phyloP scores from a whole-genome alignment of 2,329 filamentous ascomycete species.

The Apiospora hydei region DNA sequence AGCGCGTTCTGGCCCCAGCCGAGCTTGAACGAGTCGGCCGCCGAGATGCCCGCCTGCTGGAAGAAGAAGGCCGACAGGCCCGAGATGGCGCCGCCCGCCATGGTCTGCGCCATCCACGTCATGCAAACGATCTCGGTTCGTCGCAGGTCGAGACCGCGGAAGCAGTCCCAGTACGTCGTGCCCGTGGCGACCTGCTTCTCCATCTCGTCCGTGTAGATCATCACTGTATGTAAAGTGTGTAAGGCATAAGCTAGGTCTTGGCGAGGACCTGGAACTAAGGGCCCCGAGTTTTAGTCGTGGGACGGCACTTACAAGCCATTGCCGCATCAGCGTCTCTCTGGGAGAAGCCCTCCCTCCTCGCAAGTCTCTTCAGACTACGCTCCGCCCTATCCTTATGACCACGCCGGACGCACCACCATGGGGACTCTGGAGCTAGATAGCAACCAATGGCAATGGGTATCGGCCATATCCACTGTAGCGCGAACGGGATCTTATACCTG shows the following conservation, averaged over 20 bases:
- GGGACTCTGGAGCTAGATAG: constrained; percentile 26
- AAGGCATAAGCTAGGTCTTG: neutral
- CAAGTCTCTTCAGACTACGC: constrained; percentile 35
- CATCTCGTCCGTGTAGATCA: constrained; percentile 46
- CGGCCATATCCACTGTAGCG: constrained; percentile 49
- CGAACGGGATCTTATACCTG: constrained; percentile 47
- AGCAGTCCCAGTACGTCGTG: constrained; percentile 47
- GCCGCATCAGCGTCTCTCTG: constrained; percentile 31
- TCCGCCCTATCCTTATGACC: constrained; percentile 40
- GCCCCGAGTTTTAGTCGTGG: constrained; percentile 38
- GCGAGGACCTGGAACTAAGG: constrained; percentile 36
- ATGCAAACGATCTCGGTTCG: constrained; percentile 41
- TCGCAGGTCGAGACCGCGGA: constrained; percentile 45
- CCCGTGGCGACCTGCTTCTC: constrained; percentile 39
- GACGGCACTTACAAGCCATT: constrained; percentile 6
- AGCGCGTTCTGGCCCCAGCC: constrained; percentile 43
- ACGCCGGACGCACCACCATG: constrained; percentile 26
- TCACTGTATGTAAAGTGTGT: constrained; percentile 33
- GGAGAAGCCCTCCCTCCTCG: constrained; percentile 36
- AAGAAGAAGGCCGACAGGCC: constrained; percentile 42
- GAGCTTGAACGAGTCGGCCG: constrained; percentile 33
- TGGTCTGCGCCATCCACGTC: constrained; percentile 35
- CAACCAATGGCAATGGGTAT: constrained; percentile 30
- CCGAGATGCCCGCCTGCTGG: constrained; percentile 37
- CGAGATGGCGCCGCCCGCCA: constrained; percentile 34